Percentiles rank a stretch among this genome's conserved stretches.
Conservation (phyloP, 495 filamentous ascomycete genomes). For the Trichocladium uniseriatum region DNA sequence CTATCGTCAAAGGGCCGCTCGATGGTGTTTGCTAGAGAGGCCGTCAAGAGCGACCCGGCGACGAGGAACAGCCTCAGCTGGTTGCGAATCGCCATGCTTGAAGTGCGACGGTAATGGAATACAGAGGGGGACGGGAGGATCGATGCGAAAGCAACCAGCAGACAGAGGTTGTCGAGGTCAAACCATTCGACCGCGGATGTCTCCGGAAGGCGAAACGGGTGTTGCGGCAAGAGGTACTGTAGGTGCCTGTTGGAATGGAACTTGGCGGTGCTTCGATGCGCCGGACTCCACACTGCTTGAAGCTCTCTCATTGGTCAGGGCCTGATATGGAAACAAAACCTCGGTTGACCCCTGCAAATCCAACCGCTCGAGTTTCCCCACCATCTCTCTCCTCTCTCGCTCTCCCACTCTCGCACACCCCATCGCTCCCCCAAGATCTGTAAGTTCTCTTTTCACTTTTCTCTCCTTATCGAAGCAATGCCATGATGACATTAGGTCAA, state of each 20-base stretch:
- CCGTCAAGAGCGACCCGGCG: conserved; percentile 22
- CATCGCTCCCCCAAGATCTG: too few relatives aligned
- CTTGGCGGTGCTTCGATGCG: too few relatives aligned
- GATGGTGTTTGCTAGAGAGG: conserved; percentile 19
- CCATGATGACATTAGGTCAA: conserved; percentile 6
- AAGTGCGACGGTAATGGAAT: not conserved
- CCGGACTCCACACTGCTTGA: too few relatives aligned
- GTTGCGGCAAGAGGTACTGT: not conserved
- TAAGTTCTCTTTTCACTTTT: not conserved
- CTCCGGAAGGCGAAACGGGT: not conserved
- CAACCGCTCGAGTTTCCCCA: too few relatives aligned
- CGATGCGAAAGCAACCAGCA: not conserved
- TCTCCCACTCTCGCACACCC: too few relatives aligned
- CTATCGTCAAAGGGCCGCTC: conserved; percentile 10
- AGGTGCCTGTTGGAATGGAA: too few relatives aligned
- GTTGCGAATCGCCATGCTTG: conserved; percentile 14
- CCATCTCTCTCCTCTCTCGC: too few relatives aligned
- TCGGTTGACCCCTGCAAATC: too few relatives aligned
- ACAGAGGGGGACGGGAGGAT: not conserved
- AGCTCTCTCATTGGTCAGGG: too few relatives aligned
- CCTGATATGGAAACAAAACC: too few relatives aligned
- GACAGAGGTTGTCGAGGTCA: not conserved
- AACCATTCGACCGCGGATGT: not conserved
- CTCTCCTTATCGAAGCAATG: not conserved
- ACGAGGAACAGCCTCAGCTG: conserved; percentile 16